Evolutionary conservation across 2,329 filamentous ascomycete species (phyloP), one percentile per base, ranked within the genome.

Genomic region (Didymella segeticola): DNA sequence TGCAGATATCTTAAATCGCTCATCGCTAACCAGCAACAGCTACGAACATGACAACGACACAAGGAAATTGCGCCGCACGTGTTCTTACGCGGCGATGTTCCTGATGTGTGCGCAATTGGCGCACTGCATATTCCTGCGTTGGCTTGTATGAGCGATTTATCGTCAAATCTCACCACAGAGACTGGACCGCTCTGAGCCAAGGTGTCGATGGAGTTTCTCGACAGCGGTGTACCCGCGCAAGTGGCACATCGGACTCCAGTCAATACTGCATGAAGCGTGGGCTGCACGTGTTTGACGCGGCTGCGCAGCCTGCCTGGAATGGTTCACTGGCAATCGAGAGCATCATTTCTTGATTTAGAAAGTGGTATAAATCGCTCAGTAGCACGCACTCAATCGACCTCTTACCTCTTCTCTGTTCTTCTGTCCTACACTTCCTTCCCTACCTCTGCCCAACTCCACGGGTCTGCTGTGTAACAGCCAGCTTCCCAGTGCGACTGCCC

Each of bases 1-100:
- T 54, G 45, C 15, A 39, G 17, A 29, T 30, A 37, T 48, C 47
- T 52, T 59, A 63, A 62, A 65, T 65, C 62, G 61, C 62, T 63
- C 62, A 65, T 42, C 19, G 57, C 64, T 67, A 67, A 59, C 64
- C 61, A 51, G 38, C 63, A 62, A 54, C 57, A 64, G 64, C 47
- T 53, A 57, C 50, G 55, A 51, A 51, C 52, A 48, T 17, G 53
- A 45, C 31, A 51, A 29, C 45, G 22, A 49, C 23, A 48, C 14
- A 45, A 37, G 53, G 46, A 61, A 49, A 63, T 60, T 60, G 34
- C 22, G 48, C 27, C 23, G 25, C 53, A 57, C 49, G 41, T 55
- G 47, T 41, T 46, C 25, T 26, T 23, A 23, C 37, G 27, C 47
- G 38, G 39, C 54, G 43, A 23, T 52, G 17, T 43, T 53, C 54